Percentiles rank a stretch among this genome's conserved stretches.
phyloP scores from a whole-genome alignment of 1,284 basidiomycete genomes.

The Cryptococcus hybrid region DNA sequence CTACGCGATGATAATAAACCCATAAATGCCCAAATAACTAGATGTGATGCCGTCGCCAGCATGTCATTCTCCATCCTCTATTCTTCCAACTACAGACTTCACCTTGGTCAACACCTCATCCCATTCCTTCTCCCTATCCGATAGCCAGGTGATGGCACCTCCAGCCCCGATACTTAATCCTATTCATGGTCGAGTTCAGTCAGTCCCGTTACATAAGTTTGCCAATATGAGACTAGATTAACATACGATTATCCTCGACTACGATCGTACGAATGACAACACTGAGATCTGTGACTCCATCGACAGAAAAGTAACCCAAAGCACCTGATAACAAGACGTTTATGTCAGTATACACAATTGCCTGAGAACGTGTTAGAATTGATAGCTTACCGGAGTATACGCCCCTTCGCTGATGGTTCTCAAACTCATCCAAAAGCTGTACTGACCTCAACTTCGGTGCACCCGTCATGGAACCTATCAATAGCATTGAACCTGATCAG shows the following conservation, averaged over 20 bases:
- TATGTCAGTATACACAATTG: neutral
- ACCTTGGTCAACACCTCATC: constrained; percentile 89
- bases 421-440: constrained; percentile 80
- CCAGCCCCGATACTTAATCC: constrained; percentile 72
- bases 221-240: neutral
- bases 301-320: constrained; percentile 87
- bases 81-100: constrained; percentile 44
- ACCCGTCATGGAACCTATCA: constrained; percentile 89
- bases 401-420: constrained; percentile 63
- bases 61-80: constrained; percentile 14
- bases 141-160: constrained; percentile 93
- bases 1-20: too few relatives aligned
- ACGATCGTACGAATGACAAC: constrained; percentile 95
- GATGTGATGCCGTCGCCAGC: too few relatives aligned
- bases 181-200: constrained; percentile 10
- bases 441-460: constrained; percentile 94
- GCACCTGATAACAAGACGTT: constrained; percentile 54
- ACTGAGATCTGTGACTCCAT: constrained; percentile 87
- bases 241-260: constrained; percentile 58
- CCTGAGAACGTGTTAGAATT: neutral
- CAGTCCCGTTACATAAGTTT: neutral
- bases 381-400: constrained; percentile 70
- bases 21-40: too few relatives aligned
- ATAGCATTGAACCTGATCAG: constrained; percentile 3
- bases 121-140: constrained; percentile 84